phyloP scores from a whole-genome alignment of 2,329 filamentous ascomycete species.

The Colletotrichum aenigma region DNA sequence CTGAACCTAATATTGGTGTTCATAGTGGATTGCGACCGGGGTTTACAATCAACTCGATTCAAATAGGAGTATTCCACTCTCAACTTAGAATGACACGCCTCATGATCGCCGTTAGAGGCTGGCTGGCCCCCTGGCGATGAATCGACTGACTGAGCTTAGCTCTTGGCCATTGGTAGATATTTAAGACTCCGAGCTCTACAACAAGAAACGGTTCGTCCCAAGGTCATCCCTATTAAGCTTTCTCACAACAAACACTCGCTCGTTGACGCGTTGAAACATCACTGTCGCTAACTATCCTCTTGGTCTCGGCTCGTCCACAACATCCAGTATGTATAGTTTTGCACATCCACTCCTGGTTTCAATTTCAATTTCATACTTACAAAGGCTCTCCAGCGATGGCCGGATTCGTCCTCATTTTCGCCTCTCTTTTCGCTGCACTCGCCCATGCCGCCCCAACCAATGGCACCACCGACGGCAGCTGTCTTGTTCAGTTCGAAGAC shows the following conservation, averaged over 20 bases:
- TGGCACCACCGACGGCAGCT: too few species aligned
- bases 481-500: background rate
- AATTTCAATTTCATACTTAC: background rate
- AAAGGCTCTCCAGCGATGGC: accelerated
- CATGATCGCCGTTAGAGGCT: background rate
- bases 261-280: accelerated
- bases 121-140: background rate
- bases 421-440: background rate
- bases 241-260: accelerated
- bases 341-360: accelerated
- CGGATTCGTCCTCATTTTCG: background rate
- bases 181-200: background rate
- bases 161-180: background rate
- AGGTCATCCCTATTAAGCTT: background rate
- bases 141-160: accelerated
- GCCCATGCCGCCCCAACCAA: background rate
- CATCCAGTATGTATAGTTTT: background rate
- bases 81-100: background rate
- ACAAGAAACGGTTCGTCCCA: background rate
- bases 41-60: background rate
- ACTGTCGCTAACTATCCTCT: background rate
- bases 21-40: background rate
- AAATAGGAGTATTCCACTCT: background rate
- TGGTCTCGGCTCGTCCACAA: background rate
- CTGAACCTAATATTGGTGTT: background rate